These are phyloP conservation scores for Blastocladiella britannica DNA, from an alignment of 192 early-diverging fungal species.

Conservation along the genomic window DNA sequence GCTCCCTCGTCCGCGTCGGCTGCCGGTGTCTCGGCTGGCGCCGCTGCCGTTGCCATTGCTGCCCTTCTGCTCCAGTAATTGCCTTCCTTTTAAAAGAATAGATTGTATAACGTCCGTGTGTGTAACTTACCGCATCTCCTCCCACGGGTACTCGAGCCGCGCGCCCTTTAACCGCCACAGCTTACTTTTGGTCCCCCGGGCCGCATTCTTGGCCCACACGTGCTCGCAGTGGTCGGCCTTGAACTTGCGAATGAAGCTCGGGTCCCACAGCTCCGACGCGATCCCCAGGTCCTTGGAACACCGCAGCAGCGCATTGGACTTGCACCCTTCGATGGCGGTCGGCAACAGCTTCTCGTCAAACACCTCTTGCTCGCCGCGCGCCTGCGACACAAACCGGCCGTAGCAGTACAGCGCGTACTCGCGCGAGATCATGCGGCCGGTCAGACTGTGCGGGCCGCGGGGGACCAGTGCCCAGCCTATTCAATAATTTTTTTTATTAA, in stretches of 20 bases:
- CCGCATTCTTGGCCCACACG: conserved; percentile 50
- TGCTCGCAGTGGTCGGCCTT: conserved; percentile 61
- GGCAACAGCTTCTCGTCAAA: conserved; percentile 54
- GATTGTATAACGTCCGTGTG: too few relatives aligned
- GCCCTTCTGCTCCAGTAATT: conserved; percentile 11
- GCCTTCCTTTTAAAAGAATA: too few relatives aligned
- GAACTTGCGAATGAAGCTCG: conserved; percentile 65
- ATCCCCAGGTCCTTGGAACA: conserved; percentile 94
- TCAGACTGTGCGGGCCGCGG: conserved; percentile 67
- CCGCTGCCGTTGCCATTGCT: conserved; percentile 7
- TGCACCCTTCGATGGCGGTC: conserved; percentile 69
- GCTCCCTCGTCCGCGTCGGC: conserved; percentile 8
- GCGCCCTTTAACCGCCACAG: conserved; percentile 69
- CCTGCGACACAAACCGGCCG: conserved; percentile 77
- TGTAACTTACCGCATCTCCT: too few relatives aligned
- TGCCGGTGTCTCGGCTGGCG: conserved; percentile 7
- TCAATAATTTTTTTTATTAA: too few relatives aligned
- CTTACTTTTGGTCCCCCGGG: conserved; percentile 52
- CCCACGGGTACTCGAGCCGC: conserved; percentile 38
- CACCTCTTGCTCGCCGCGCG: conserved; percentile 84
- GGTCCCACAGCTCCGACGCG: conserved; percentile 86
- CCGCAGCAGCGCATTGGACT: conserved; percentile 81
- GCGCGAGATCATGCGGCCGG: conserved; percentile 52
- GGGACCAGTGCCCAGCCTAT: conserved; percentile 68
- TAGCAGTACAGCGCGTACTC: conserved; percentile 78